Conservation (phyloP, 805 yeast genomes). For the Kuraishia borneana region DNA sequence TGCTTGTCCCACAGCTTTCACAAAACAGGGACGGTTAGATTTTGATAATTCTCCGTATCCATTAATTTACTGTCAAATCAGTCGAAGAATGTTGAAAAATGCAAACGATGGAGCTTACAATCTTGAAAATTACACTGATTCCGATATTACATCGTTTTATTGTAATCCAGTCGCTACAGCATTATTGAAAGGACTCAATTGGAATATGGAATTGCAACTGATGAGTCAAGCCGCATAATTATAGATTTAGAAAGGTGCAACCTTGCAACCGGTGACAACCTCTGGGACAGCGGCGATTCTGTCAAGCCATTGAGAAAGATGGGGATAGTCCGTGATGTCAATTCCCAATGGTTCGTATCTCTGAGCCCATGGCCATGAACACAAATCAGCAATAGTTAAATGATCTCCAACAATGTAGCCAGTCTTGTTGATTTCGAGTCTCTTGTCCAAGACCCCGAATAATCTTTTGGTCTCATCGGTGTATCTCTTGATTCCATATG, state of each 20-base stretch:
- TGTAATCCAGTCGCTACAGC: conserved; percentile 25
- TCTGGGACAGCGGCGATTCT: conserved; percentile 21
- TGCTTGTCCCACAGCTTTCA: conserved; percentile 33
- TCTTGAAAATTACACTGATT: conserved; percentile 26
- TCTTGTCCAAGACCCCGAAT: conserved; percentile 40
- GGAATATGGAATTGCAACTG: conserved; percentile 7
- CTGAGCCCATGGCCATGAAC: conserved; percentile 34
- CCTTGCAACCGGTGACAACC: conserved; percentile 19
- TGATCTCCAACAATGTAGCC: conserved; percentile 55
- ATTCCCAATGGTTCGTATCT: conserved; percentile 10
- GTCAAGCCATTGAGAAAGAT: conserved; percentile 27
- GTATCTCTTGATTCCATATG: conserved; percentile 43
- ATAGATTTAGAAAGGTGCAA: conserved; percentile 3
- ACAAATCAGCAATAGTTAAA: conserved; percentile 48
- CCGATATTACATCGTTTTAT: conserved; percentile 22
- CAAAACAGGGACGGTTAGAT: conserved; percentile 33
- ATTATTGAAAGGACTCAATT: conserved; percentile 23
- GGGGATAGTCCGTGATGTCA: conserved; percentile 27
- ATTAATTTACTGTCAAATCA: conserved; percentile 28
- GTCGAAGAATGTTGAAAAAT: conserved; percentile 17
- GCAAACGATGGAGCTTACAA: conserved; percentile 16
- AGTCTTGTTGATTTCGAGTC: conserved; percentile 27
- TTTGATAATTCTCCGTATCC: conserved; percentile 35
- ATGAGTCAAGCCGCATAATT: background rate
- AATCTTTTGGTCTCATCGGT: conserved; percentile 39